phyloP scores from a whole-genome alignment of 352 stramenopile species.

The Phytophthora rubi region DNA sequence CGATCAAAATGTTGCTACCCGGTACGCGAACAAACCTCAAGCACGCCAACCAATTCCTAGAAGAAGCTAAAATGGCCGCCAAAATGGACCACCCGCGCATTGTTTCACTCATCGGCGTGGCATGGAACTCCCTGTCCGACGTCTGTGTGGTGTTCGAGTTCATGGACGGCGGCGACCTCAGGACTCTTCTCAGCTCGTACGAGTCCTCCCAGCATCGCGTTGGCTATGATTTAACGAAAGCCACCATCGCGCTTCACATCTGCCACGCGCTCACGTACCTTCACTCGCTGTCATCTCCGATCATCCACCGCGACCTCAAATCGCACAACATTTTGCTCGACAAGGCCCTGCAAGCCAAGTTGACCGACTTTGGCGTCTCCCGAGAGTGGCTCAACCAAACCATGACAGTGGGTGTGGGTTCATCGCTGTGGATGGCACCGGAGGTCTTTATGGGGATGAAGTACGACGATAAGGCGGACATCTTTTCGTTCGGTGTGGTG shows the following conservation, averaged over 20 bases:
- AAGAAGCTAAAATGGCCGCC: neutral
- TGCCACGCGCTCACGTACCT: neutral
- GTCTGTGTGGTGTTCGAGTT: neutral
- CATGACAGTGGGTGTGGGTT: neutral
- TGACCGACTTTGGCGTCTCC: neutral
- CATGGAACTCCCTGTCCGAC: neutral
- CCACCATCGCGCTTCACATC: neutral
- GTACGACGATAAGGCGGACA: neutral
- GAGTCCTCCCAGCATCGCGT: neutral
- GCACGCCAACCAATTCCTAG: neutral
- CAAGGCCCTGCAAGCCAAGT: neutral
- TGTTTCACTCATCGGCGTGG: neutral
- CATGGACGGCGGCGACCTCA: neutral
- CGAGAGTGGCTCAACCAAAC: neutral
- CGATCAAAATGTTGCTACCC: conserved; percentile 44
- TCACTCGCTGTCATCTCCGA: neutral
- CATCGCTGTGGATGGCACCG: neutral
- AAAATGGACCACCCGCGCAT: neutral
- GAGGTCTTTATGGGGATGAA: neutral
- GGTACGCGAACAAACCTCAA: neutral
- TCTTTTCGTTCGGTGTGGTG: neutral
- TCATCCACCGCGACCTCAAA: neutral
- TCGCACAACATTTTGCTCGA: neutral
- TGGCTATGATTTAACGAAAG: neutral
- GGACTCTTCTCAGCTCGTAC: neutral